phyloP scores from a whole-genome alignment of 2,329 filamentous ascomycete genomes.

The Endothia cerciana region DNA sequence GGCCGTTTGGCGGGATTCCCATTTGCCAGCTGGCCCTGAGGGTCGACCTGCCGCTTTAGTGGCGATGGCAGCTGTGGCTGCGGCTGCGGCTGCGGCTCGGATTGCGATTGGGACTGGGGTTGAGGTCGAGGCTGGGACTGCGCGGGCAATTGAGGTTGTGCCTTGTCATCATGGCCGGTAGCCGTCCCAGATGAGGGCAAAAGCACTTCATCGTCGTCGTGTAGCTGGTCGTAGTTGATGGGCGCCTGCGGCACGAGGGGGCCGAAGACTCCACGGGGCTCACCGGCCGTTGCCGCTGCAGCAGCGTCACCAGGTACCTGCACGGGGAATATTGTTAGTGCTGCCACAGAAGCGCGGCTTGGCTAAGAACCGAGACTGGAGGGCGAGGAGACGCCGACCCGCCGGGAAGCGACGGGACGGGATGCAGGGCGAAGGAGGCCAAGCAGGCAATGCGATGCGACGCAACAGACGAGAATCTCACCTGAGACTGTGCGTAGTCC shows the following conservation, averaged over 20 bases:
- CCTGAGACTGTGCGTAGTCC: slow-evolving; percentile 55
- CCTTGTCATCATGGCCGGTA: slow-evolving; percentile 5
- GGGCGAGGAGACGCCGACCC: neutral
- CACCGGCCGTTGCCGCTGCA: slow-evolving; percentile 50
- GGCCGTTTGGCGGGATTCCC: slow-evolving; percentile 63
- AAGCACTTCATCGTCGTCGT: slow-evolving; percentile 38
- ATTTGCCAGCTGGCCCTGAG: slow-evolving; percentile 53
- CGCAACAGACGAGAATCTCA: slow-evolving; percentile 38
- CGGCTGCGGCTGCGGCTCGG: slow-evolving; percentile 28
- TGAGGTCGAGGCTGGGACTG: slow-evolving; percentile 13
- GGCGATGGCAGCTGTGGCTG: slow-evolving; percentile 39
- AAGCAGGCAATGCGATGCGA: neutral
- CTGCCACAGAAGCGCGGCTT: slow-evolving; percentile 30
- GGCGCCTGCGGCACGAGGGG: slow-evolving; percentile 53
- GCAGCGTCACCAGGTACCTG: slow-evolving; percentile 55
- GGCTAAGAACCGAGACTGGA: slow-evolving; percentile 24
- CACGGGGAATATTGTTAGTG: slow-evolving; percentile 47
- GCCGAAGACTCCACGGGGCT: slow-evolving; percentile 58
- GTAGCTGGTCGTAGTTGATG: slow-evolving; percentile 44
- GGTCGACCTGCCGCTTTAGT: slow-evolving; percentile 56
- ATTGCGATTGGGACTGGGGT: slow-evolving; percentile 9
- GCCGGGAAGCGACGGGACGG: slow-evolving; percentile 5
- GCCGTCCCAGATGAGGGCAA: slow-evolving; percentile 21
- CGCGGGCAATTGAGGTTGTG: neutral
- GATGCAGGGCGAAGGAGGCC: slow-evolving; percentile 2